A percentile compares a stretch with the other conserved stretches of the same genome.
These are phyloP conservation scores for Bryum argenteum DNA, from an alignment of 225 moss, liverwort and hornwort genomes.

Conservation along the genomic window DNA sequence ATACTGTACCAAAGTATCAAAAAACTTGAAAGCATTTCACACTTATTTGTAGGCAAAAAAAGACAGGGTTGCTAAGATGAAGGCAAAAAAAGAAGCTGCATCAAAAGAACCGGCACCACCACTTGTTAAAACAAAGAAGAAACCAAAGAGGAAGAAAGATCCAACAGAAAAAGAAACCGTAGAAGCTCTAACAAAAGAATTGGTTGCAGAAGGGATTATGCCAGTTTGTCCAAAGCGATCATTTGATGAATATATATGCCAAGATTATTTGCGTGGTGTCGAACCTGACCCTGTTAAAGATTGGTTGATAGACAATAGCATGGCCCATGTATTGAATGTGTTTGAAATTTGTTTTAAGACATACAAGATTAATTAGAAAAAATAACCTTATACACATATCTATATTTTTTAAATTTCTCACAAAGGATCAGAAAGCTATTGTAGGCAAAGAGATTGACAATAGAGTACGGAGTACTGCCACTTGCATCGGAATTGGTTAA, in stretches of 20 bases:
- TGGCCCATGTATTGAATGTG: slow-evolving; percentile 65
- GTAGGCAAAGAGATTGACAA: slow-evolving; percentile 69
- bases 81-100: slow-evolving; percentile 61
- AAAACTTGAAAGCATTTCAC: not conserved
- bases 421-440: not conserved
- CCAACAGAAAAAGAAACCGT: slow-evolving; percentile 55
- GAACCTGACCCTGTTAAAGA: slow-evolving; percentile 48
- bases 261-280: slow-evolving; percentile 46
- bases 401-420: accelerated
- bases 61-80: slow-evolving; percentile 61
- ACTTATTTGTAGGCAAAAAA: slow-evolving; percentile 51
- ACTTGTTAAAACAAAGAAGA: slow-evolving; percentile 17
- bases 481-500: slow-evolving; percentile 68
- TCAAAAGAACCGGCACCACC: slow-evolving; percentile 42
- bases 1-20: too few relatives aligned
- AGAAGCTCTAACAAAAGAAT: slow-evolving; percentile 65
- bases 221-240: slow-evolving; percentile 67
- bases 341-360: not conserved
- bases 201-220: slow-evolving; percentile 74
- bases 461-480: slow-evolving; percentile 75
- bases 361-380: accelerated
- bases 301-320: slow-evolving; percentile 60
- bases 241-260: slow-evolving; percentile 74
- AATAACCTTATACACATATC: not conserved
- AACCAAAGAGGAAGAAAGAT: slow-evolving; percentile 78